Evolutionary conservation across 2,329 filamentous ascomycete species (phyloP), one percentile per base, ranked within the genome.

Genomic region (Apiospora sp.): DNA sequence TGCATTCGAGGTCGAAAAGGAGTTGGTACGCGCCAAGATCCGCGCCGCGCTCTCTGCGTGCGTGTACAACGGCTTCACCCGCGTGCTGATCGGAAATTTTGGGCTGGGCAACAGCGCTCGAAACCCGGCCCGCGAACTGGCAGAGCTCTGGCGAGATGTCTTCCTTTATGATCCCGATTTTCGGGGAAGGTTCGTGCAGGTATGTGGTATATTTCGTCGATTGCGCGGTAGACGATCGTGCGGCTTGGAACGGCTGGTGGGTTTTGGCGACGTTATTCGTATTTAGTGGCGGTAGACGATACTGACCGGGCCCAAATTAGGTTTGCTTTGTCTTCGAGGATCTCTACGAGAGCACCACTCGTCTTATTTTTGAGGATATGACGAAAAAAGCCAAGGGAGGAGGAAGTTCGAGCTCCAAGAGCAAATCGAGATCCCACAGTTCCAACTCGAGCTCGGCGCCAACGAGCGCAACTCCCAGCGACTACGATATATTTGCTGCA

Each of bases 21-120:
- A 93, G 75, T 86, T 94, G 80, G 92, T 94, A 83, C 88, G 87
- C 77, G 91, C 92, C 77, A 94, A 94, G 82, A 91, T 95, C 81
- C 89, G 90, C 30, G 89, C 90, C 1, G 91, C 92, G 2, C 87
- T 95, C 24, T 88, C 91, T 67, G 93, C 94, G 74, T 93, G 92
- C 75, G 88, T 88, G 24, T 89, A 87, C 77, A 87, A 90, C 76
- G 84, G 85, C 72, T 89, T 91, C 77, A 82, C 85, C 54, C 86
- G 87, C 73, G 84, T 92, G 30, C 88, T 90, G 69, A 87, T 92
- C 72, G 90, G 89, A 30, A 90, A 90, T 75, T 93, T 92, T 78
- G 91, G 91, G 1, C 84, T 92, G 8, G 91, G 91, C 67, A 91
- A 91, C 74, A 85, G 86, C 49, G 89, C 90, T 78, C 87, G 89